phyloP scores from a whole-genome alignment of 176 grass and related monocot genomes.

The Oryza punctata region DNA sequence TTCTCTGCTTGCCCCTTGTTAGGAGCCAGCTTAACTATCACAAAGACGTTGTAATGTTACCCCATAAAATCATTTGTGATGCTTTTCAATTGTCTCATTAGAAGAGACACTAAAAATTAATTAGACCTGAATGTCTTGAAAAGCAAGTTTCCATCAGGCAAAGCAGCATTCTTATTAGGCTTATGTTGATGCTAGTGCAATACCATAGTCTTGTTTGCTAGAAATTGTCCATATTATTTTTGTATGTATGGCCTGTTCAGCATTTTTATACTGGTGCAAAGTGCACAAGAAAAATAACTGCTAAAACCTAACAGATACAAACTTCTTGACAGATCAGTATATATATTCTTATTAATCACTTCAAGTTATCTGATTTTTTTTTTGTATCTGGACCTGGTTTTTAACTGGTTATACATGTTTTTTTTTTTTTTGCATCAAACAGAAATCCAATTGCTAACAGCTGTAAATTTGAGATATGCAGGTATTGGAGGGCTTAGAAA shows the following conservation, averaged over 20 bases:
- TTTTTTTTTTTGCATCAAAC: neutral
- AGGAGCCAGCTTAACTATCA: neutral
- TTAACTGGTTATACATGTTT: conserved; percentile 2
- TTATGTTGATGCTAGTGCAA: neutral
- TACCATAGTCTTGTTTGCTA: neutral
- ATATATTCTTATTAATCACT: neutral
- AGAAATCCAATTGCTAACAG: neutral
- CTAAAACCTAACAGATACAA: conserved; percentile 4
- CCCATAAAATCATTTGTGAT: neutral
- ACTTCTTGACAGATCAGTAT: neutral
- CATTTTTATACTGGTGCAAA: neutral
- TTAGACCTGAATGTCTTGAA: neutral
- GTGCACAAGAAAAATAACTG: neutral
- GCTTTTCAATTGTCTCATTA: neutral
- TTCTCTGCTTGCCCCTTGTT: neutral
- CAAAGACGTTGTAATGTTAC: neutral
- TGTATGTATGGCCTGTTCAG: neutral
- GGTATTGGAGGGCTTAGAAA: conserved; percentile 85
- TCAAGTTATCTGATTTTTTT: neutral
- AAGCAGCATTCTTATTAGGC: neutral
- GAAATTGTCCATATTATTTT: no score
- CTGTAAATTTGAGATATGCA: conserved; percentile 35
- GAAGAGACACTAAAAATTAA: neutral
- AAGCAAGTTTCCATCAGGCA: neutral
- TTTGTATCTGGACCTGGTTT: neutral